A percentile compares a stretch with the other conserved stretches of the same genome.
These are phyloP conservation scores for Fusarium pseudonygamai DNA, from an alignment of 2,329 filamentous ascomycete species.

Conservation along the genomic window DNA sequence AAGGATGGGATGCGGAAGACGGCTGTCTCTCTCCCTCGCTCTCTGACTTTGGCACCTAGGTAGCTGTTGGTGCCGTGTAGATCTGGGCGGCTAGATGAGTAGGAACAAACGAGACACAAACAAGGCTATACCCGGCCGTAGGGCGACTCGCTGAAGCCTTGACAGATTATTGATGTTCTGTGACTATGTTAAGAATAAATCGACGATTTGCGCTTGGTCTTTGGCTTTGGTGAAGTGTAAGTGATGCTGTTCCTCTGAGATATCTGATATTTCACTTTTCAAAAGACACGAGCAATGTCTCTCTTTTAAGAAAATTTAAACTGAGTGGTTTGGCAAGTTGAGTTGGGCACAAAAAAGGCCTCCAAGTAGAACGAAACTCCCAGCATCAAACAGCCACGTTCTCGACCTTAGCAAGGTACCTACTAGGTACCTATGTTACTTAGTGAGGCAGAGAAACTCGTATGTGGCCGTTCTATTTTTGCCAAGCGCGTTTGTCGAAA, in stretches of 20 bases:
- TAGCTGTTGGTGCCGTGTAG: not conserved
- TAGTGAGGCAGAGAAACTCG: not conserved
- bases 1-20: not conserved
- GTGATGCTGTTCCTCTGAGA: not conserved
- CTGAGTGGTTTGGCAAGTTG: not conserved
- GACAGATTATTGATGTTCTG: not conserved
- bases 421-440: not conserved
- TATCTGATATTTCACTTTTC: not conserved
- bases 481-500: not conserved
- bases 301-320: not conserved
- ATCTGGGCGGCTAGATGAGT: constrained; percentile 2
- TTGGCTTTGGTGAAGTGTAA: not conserved
- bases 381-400: not conserved
- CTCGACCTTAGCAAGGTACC: not conserved
- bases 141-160: not conserved
- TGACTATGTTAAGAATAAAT: not conserved
- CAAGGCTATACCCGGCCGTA: not conserved
- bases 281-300: not conserved
- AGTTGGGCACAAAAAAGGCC: not conserved
- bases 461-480: not conserved
- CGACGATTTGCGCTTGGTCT: not conserved
- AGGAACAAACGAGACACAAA: not conserved
- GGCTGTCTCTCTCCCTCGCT: not conserved
- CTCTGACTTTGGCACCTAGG: not conserved
- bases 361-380: not conserved